A percentile compares a stretch with the other conserved stretches of the same genome.
These are phyloP conservation scores for Suillus decipiens DNA, from an alignment of 768 basidiomycete species.

Conservation along the genomic window DNA sequence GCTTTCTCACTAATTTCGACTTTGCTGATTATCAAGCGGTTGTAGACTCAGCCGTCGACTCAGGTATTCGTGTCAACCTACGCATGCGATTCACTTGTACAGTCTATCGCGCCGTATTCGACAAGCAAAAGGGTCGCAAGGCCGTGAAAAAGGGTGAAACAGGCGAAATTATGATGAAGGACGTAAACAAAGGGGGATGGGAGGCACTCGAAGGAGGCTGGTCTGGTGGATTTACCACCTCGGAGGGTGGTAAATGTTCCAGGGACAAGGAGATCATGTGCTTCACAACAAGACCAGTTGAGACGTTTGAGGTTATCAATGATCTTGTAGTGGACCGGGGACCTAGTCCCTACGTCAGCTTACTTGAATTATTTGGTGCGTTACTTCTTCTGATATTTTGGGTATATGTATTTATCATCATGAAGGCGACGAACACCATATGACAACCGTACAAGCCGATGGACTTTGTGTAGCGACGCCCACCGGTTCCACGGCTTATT, in stretches of 20 bases:
- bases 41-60: slow-evolving; percentile 86
- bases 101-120: slow-evolving; percentile 88
- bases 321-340: slow-evolving; percentile 98
- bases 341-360: slow-evolving; percentile 95
- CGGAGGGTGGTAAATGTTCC: slow-evolving; percentile 45
- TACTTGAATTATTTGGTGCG: slow-evolving; percentile 94
- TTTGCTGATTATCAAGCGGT: slow-evolving; percentile 83
- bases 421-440: slow-evolving; percentile 95
- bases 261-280: slow-evolving; percentile 99
- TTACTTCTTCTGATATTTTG: slow-evolving; percentile 16
- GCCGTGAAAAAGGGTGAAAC: slow-evolving; percentile 93
- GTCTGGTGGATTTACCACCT: slow-evolving; percentile 43
- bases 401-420: slow-evolving; percentile 12
- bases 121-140: slow-evolving; percentile 65
- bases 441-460: slow-evolving; percentile 99
- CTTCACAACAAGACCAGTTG: slow-evolving; percentile 91
- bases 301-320: slow-evolving; percentile 95
- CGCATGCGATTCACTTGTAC: slow-evolving; percentile 99
- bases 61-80: slow-evolving; percentile 94
- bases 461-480: slow-evolving; percentile 94
- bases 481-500: slow-evolving; percentile 98
- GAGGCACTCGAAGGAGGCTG: slow-evolving; percentile 90
- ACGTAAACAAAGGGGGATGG: slow-evolving; percentile 90
- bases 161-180: slow-evolving; percentile 97
- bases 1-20: slow-evolving; percentile 97